Base-by-base conservation (phyloP, 2,329 filamentous ascomycete genomes). In the Penicillium sumatraense region DNA sequence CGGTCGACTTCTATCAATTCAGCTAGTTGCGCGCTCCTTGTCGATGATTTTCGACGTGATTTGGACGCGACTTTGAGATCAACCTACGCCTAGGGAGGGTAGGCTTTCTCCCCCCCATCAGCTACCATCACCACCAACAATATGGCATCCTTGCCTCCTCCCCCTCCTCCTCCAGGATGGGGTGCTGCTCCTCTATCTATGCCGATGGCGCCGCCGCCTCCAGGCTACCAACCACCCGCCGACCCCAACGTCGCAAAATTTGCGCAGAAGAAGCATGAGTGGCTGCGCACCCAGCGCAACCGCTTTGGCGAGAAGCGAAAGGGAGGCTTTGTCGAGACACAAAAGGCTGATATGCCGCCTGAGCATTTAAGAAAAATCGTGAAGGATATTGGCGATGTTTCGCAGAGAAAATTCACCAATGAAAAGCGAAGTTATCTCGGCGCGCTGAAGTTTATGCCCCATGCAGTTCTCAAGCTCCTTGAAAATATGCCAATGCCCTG, bases 401-500 rank as follows among this genome's bases (percentile, higher is more conserved):
- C 93, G 51, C 96, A 99, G 77, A 98, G 97, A 81, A 98, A 97
- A 76, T 99, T 97, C 81, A 97, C 91, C 64, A 96, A 89, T 71
- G 95, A 99, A 80, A 99, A 99, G 83, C 86, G 95, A 65, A 97
- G 93, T 77, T 99, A 99, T 75, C 83, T 99, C 45, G 96, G 96
- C 60, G 95, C 96, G 29, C 79, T 99, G 60, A 99, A 99, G 78
- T 99, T 97, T 79, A 99, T 99, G 95, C 95, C 95, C 1, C 95
- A 99, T 72, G 95, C 95, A 5, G 95, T 99, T 10, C 79, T 99
- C 78, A 99, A 99, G 80, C 83, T 99, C 21, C 77, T 99, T 53
- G 95, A 99, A 80, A 99, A 99, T 69, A 99, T 99, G 95, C 95
- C 95, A 3, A 99, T 99, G 95, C 95, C 95, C 0, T 99, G 95